Evolutionary conservation across 169 alveolate species (phyloP), one percentile per base, ranked within the genome.

Genomic region (Amoebophrya sp.): DNA sequence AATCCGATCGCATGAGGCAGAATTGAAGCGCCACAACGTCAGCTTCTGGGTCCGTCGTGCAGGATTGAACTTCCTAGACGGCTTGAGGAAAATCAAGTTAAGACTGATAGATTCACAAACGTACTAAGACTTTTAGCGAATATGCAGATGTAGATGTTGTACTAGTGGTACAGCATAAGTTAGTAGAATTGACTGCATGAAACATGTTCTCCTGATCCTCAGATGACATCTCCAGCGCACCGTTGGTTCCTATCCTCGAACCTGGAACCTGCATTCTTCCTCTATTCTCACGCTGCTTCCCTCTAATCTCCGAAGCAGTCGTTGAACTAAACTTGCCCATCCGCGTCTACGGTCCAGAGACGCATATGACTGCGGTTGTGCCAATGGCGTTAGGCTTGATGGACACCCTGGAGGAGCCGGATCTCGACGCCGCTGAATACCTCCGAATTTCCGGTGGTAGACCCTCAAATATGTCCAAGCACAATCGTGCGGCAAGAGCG

Each of bases 321-420:
- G n/a, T n/a, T n/a, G n/a, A n/a, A n/a, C n/a, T n/a, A n/a, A n/a
- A n/a, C n/a, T n/a, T 91, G 34, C 47, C 41, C 29, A 41, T 90
- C 90, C 89, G 41, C n/a, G 94, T 94, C 38, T 94, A 93, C 39
- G 95, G 95, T n/a, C 95, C 95, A 38, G 95, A 94, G 93, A 94
- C 95, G 90, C 94, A 93, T 94, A 94, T 94, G 92, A 94, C 95
- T 23, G 92, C 95, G 0, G 89, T 92, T 78, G 90, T 92, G 90
- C 94, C 94, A 18, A 92, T 92, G 94, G 91, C 94, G 2, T 40
- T 92, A 78, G 94, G 94, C n/a, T 41, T 76, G 77, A 47, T 77
- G 47, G 93, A 92, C 18, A 23, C 10, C 36, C 89, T 26, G 38
- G n/a, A 65, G n/a, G 83, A 65, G 83, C 83, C 83, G 33, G 83